Evolutionary conservation across 2,329 filamentous ascomycete species (phyloP), one percentile per base, ranked within the genome.

Genomic region (Pezicula neosporulosa): DNA sequence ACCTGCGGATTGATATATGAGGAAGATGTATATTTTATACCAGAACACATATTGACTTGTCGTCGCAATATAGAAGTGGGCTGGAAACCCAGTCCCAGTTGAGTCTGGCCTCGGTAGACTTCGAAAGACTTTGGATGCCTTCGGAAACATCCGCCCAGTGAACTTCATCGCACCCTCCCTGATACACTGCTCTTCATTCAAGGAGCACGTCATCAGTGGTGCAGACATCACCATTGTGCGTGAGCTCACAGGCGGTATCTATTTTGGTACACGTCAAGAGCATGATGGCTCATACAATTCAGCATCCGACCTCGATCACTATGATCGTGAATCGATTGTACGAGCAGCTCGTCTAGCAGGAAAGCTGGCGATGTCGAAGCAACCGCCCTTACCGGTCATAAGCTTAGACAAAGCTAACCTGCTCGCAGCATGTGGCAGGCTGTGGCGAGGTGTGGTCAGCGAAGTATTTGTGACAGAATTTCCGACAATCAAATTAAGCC

Each of bases 371-470:
- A 27, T 42, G 28, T 19, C 19, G 10, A 38, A 18, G 27, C 13
- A 48, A 41, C 47, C 47, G 5, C 47, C 47, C 5, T 48, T 28
- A 9, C 37, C 35, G 7, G 47, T 48, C 3, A 42, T 42, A 27
- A 41, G 36, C 24, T 42, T 41, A 28, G 47, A 48, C 37, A 48
- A 48, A 48, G 47, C 47, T 10, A 48, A 48, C 35, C 19, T 48
- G 36, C 36, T 48, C 15, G 47, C 47, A 18, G 37, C 47, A 16
- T 44, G 42, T 44, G 19, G 21, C n/a, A n/a, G 47, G 19, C 39
- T 48, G 18, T 48, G 47, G 47, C 18, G 47, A 28, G 19, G 37
- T 13, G 47, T 48, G 13, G 19, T 48, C 5, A 35, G 27, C 6
- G 47, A 48, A 42, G 39, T 41, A 16, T 30, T 48, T 10, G 28